A percentile compares a stretch with the other conserved stretches of the same genome.
phyloP scores from a whole-genome alignment of 371 early-diverging fungal species.

The Mucor racemosus region DNA sequence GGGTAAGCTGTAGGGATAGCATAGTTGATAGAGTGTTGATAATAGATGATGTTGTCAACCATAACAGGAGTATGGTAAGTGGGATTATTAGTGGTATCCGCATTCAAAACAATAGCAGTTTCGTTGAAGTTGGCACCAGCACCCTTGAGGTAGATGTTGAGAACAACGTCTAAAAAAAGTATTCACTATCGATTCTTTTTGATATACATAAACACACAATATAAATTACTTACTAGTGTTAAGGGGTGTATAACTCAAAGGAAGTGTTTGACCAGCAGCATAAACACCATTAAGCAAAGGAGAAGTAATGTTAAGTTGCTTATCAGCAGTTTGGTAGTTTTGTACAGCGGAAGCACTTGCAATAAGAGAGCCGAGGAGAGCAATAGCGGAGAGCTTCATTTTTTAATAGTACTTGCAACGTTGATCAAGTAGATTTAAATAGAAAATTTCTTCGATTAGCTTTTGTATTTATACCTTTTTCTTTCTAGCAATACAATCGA shows the following conservation, averaged over 20 bases:
- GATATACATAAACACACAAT: neutral
- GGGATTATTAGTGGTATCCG: slow-evolving; percentile 32
- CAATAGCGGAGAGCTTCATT: slow-evolving; percentile 11
- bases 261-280: slow-evolving; percentile 33
- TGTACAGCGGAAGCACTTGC: neutral
- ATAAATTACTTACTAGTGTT: slow-evolving; percentile 12
- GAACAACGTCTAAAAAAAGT: slow-evolving; percentile 15
- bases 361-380: neutral
- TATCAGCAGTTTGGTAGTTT: slow-evolving; percentile 7
- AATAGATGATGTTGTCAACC: slow-evolving; percentile 28
- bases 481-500: neutral
- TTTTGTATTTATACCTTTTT: neutral
- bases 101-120: slow-evolving; percentile 28
- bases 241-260: slow-evolving; percentile 27
- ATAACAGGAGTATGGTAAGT: slow-evolving; percentile 7
- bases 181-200: neutral
- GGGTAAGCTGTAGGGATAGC: slow-evolving; percentile 31
- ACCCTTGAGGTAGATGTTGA: slow-evolving; percentile 23
- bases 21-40: slow-evolving; percentile 45
- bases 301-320: slow-evolving; percentile 19
- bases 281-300: slow-evolving; percentile 38
- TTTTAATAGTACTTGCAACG: neutral
- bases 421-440: neutral
- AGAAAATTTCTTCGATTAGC: neutral
- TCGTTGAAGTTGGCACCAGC: neutral